Evolutionary conservation across 352 stramenopile species (phyloP), one percentile per base, ranked within the genome.

Genomic region (Globisporangium paddicum): DNA sequence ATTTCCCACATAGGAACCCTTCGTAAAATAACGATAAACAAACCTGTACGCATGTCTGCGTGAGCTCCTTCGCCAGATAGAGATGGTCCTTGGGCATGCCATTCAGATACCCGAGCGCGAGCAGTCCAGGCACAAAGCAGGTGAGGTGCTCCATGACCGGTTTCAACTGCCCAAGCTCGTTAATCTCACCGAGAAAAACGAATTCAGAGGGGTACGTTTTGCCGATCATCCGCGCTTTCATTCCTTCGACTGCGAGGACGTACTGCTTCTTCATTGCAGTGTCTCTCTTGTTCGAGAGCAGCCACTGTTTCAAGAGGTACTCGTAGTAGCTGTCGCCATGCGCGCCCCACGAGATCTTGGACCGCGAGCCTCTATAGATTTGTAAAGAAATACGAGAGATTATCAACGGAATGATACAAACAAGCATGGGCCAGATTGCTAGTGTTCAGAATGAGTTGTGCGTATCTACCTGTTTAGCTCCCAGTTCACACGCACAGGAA

Each of bases 41-140:
- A 62, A 87, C 78, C 72, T 88, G 64, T 9, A 81, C 67, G 44
- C 91, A 98, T 0, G 77, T 87, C 26, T 81, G 68, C 21, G 84
- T 75, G 13, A 97, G 66, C 8, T 87, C 67, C 55, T 87, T 74
- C 0, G 89, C 89, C 10, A 95, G 48, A 13, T 82, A 62, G 6
- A 95, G 57, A 49, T 96, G 79, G 7, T 61, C 68, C 0, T 56
- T 38, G 5, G 72, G 72, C 59, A 89, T 78, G 2, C 84, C 84
- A 23, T 91, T 66, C 26, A 69, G 21, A 3, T 66, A 71, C 7
- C 83, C 87, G 11, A 97, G 73, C 1, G 85, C 80, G 1, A 96
- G 62, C 63, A 94, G 76, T 3, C 87, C 87, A 10, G 90, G 86
- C 5, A 96, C 60, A 46, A 96, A 97, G 61, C 91, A 98, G 3